Evolutionary conservation across 2,329 filamentous ascomycete species (phyloP), one percentile per base, ranked within the genome.

Genomic region (Stagonosporopsis rhizophila): DNA sequence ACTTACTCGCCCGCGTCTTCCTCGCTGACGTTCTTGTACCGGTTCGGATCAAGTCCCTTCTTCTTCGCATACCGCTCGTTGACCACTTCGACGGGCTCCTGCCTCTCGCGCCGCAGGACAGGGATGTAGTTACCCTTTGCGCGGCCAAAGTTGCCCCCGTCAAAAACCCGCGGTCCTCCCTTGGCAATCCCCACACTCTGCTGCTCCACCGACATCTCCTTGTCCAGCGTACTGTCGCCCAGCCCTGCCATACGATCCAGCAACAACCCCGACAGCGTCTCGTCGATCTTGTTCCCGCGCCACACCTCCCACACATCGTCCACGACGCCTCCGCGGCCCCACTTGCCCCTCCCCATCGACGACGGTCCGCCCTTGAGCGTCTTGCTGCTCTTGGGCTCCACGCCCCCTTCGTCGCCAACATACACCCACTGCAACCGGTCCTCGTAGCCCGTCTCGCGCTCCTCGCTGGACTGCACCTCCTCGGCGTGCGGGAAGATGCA

Each of bases 271-370:
- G 91, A 87, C 52, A 99, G 81, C 48, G 96, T 80, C 81, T 98
- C 95, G 69, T 98, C 92, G 64, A 98, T 90, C 81, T 96, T 96
- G 50, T 85, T 82, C 70, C 87, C 85, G 57, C 91, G 85, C 94
- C 95, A 99, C 20, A 87, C 79, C 58, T 84, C 81, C 95, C 95
- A 99, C 44, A 96, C 74, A 56, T 88, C 84, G 79, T 71, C 75
- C 4, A 75, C 59, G 0, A 73, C 68, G 2, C 71, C 74, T 4
- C 73, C 73, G 4, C 72, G 59, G 15, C 73, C 73, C 70, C 71
- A 75, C 42, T 75, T 75, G 6, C 72, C 72, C 0, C 59, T 38
- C 0, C 69, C 71, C 39, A 72, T 56, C 0, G 30, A 37, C 6
- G 62, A 62, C 7, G 50, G 44, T 0, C 55, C 59, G 8, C 60